Conservation (phyloP, 2,329 filamentous ascomycete species). For the Apiospora malaysiana region DNA sequence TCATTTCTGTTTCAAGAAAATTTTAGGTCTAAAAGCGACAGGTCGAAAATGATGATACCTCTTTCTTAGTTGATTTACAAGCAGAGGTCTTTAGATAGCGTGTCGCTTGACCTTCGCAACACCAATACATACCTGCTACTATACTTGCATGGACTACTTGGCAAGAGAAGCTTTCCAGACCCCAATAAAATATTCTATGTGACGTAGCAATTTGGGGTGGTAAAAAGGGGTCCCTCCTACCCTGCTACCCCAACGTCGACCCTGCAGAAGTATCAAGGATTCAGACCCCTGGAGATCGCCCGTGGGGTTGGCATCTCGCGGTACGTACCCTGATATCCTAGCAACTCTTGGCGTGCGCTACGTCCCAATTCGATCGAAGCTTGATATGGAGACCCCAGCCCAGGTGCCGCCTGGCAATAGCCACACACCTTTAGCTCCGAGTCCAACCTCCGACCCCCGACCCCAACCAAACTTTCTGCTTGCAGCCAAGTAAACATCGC, state of each 20-base stretch:
- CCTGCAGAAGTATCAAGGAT: background rate
- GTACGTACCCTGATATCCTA: background rate
- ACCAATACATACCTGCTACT: too few species aligned
- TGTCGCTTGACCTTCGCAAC: background rate
- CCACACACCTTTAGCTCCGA: background rate
- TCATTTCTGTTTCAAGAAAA: background rate
- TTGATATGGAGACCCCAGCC: background rate
- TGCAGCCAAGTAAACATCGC: background rate
- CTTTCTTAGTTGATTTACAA: background rate
- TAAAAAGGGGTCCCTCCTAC: background rate
- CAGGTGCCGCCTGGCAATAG: background rate
- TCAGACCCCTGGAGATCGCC: background rate
- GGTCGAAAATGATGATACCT: conserved; percentile 15
- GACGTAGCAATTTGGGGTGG: background rate
- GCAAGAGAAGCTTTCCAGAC: background rate
- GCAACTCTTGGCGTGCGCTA: background rate
- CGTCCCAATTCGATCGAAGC: background rate
- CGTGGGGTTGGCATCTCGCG: background rate
- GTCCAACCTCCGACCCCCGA: background rate
- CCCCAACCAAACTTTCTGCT: background rate
- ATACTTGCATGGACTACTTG: background rate
- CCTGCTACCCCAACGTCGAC: background rate
- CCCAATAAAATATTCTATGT: background rate
- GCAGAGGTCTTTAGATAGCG: conserved; percentile 4
- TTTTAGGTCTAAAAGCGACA: background rate